phyloP scores from a whole-genome alignment of 306 rosid species.

The Cucurbita pepo region DNA sequence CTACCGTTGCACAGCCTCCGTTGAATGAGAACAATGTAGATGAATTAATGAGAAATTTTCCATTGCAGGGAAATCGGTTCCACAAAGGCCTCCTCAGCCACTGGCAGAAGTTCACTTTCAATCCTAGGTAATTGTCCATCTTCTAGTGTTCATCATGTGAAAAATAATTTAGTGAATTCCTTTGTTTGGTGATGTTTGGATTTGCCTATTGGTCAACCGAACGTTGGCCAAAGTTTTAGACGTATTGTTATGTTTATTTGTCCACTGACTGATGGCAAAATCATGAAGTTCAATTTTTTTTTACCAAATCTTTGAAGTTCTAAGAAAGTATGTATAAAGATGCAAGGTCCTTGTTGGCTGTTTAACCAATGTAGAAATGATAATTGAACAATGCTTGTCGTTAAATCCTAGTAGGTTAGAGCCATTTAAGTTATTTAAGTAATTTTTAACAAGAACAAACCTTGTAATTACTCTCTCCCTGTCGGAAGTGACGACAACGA shows the following conservation, averaged over 20 bases:
- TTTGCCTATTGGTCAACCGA: neutral
- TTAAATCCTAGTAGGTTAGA: no score
- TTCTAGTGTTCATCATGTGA: slow-evolving; percentile 8
- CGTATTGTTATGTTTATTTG: neutral
- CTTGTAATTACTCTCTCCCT: neutral
- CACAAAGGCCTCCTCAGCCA: slow-evolving; percentile 76
- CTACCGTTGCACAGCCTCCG: neutral
- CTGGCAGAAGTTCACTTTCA: slow-evolving; percentile 91
- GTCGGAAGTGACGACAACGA: neutral
- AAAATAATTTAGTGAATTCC: neutral
- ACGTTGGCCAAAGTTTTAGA: neutral
- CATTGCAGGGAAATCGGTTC: slow-evolving; percentile 75
- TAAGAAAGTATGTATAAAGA: no score
- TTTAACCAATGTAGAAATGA: no score
- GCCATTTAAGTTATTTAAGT: no score
- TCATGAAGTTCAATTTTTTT: neutral
- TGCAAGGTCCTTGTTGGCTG: no score
- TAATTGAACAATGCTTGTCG: no score
- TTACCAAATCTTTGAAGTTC: no score
- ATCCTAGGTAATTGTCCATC: slow-evolving; percentile 66
- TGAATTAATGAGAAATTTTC: neutral
- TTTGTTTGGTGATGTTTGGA: neutral
- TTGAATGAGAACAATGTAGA: neutral
- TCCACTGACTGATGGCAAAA: neutral
- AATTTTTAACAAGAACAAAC: neutral